Conservation (phyloP, 1,284 basidiomycete genomes). For the Ustilago tritici region DNA sequence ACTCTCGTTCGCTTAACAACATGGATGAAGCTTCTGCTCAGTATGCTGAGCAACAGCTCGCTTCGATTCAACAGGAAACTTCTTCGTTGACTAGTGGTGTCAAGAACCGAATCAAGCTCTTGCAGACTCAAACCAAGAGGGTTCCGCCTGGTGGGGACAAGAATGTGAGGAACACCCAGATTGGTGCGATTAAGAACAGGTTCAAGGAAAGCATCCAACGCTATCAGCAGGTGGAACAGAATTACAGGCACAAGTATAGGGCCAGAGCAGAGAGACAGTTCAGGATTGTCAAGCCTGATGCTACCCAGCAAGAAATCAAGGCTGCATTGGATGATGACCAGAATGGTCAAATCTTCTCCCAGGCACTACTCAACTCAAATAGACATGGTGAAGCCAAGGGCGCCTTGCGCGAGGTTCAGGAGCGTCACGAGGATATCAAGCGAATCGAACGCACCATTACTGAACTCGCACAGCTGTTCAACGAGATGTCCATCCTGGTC, state of each 20-base stretch:
- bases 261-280: conserved; percentile 95
- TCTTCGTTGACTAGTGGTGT: conserved; percentile 64
- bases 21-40: conserved; percentile 68
- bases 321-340: conserved; percentile 81
- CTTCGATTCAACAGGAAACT: conserved; percentile 60
- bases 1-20: conserved; percentile 68
- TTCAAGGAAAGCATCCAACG: conserved; percentile 72
- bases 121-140: conserved; percentile 60
- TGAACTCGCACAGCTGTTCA: conserved; percentile 88
- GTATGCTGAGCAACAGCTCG: conserved; percentile 65
- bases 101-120: conserved; percentile 66
- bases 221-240: conserved; percentile 89
- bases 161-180: conserved; percentile 70
- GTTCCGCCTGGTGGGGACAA: conserved; percentile 65
- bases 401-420: conserved; percentile 89
- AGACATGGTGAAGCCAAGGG: conserved; percentile 85
- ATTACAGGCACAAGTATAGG: conserved; percentile 91
- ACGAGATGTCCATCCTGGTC: conserved; percentile 74
- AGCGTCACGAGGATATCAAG: conserved; percentile 87
- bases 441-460: conserved; percentile 87
- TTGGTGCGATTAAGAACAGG: conserved; percentile 74
- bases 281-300: conserved; percentile 91
- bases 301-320: conserved; percentile 83
- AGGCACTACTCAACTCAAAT: conserved; percentile 83
- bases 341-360: conserved; percentile 82